These are phyloP conservation scores for Mercurialis annua DNA, from an alignment of 345 rosid species.

Conservation along the genomic window DNA sequence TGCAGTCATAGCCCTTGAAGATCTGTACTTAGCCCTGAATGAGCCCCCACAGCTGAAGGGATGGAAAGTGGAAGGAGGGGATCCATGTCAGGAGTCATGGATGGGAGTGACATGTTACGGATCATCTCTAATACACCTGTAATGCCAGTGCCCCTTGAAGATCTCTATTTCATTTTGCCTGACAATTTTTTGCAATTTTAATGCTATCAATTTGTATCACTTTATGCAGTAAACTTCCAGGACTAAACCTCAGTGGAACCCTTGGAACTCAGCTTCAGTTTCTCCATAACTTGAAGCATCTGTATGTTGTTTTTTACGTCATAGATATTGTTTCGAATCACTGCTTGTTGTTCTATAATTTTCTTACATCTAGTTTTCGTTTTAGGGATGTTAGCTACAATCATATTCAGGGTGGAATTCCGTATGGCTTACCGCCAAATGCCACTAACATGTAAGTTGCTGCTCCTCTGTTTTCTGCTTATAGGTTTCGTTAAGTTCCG, in stretches of 20 bases:
- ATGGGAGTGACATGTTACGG: conserved; percentile 79
- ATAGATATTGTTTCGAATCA: conserved; percentile 6
- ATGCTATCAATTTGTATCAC: conserved; percentile 5
- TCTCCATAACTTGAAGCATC: conserved; percentile 60
- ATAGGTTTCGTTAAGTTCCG: background rate
- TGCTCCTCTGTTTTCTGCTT: conserved; percentile 7
- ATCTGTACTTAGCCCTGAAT: conserved; percentile 55
- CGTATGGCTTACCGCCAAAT: conserved; percentile 68
- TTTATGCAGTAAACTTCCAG: conserved; percentile 48
- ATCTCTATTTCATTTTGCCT: background rate
- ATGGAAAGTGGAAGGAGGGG: conserved; percentile 70
- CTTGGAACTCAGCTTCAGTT: conserved; percentile 66
- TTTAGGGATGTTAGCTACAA: conserved; percentile 80
- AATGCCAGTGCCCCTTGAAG: conserved; percentile 6
- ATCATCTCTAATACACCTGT: conserved; percentile 66
- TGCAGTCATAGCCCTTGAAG: conserved; percentile 64
- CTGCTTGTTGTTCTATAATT: background rate
- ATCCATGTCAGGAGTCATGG: conserved; percentile 84
- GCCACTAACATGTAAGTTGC: conserved; percentile 68
- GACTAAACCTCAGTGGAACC: conserved; percentile 57
- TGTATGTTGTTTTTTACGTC: conserved; percentile 46
- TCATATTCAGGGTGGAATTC: conserved; percentile 64
- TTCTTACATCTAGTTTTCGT: conserved; percentile 20
- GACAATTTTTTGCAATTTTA: background rate
- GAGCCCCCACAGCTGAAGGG: conserved; percentile 58